Evolutionary conservation across 148 eudicot species (phyloP), one percentile per base, ranked within the genome.

Genomic region (Arctostaphylos glauca): DNA sequence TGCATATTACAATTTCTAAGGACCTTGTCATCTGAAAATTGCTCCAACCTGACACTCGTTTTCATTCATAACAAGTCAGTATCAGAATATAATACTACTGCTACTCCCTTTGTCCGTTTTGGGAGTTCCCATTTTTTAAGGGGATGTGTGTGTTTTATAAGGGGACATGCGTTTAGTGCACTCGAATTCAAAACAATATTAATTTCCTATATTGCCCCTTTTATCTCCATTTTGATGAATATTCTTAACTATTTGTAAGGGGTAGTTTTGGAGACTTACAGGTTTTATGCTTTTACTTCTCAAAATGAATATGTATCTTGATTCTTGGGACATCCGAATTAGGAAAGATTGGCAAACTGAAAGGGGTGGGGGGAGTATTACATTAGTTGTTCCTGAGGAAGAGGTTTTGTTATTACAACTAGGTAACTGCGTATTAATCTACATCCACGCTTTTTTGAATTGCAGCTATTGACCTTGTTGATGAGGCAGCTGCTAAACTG

Each of bases 401-500:
- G 16, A n/a, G 15, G 71, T 25, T 1, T 41, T 62, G 43, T 66
- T 66, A 31, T 25, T 38, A 25, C 10, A 5, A 3, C 0, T 25
- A 12, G 9, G 16, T 12, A 66, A 62, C 68, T 64, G 15, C 4
- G 71, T 66, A 43, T 66, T 66, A 12, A 25, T 41, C 21, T 19
- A 56, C 54, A 18, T 31, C 15, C 5, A 12, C 18, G 21, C 9
- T 46, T 25, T 54, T 86, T 74, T 82, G 48, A 25, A 58, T 76
- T 88, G 88, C 95, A 96, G 99, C 99, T 70, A 96, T 96, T 83
- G 99, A 66, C 38, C 71, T 66, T 15, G 71, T 66, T 59, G 99
- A 96, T 87, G 99, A 96, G 90, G 99, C 99, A 48, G 99, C 99
- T 80, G 99, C 99, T 21, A 96, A 96, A 79, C 91, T 96, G 56